Evolutionary conservation across 495 filamentous ascomycete genomes (phyloP), one percentile per base, ranked within the genome.

Genomic region (Evernia prunastri): DNA sequence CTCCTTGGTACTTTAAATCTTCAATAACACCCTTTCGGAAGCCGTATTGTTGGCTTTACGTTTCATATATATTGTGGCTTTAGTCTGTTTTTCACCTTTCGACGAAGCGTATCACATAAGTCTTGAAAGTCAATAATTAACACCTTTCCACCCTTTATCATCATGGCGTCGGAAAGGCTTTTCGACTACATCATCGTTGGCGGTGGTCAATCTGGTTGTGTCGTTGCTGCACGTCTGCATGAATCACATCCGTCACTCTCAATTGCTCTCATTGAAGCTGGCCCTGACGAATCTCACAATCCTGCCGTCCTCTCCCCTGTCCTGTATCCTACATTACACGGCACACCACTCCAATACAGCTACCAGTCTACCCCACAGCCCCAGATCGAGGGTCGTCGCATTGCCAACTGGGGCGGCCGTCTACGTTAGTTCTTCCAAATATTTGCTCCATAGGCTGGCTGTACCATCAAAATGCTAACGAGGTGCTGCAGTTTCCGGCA

Each of bases 301-400:
- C 36, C 36, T 12, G 36, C 36, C 36, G 7, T 37, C 12, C 12
- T 37, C 7, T 37, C 36, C 36, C 36, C 36, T 54, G 51, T 54
- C 51, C 51, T 54, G 20, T 31, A 54, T 54, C 51, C 36, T 54
- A 54, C 23, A 54, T 54, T 29, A 31, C 13, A 54, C 51, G 51
- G 11, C 20, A 31, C 23, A 54, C n/a, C 51, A 23, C 51, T 31
- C 23, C 23, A 31, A 13, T 31, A 54, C 23, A 25, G 51, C 23
- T 54, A 54, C 23, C 3, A 29, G 23, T 54, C 51, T 12, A 54
- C 51, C 12, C 51, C 51, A 54, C 23, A 27, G 51, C n/a, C 51
- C 23, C 51, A 13, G 51, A 25, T 54, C 8, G 51, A 54, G 13
- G 2, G 23, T 54, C 51, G 51, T 13, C 5, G 27, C 20, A 54